Evolutionary conservation across 2,329 filamentous ascomycete species (phyloP).

Genomic region (Phaeosphaeriaceae sp.): DNA sequence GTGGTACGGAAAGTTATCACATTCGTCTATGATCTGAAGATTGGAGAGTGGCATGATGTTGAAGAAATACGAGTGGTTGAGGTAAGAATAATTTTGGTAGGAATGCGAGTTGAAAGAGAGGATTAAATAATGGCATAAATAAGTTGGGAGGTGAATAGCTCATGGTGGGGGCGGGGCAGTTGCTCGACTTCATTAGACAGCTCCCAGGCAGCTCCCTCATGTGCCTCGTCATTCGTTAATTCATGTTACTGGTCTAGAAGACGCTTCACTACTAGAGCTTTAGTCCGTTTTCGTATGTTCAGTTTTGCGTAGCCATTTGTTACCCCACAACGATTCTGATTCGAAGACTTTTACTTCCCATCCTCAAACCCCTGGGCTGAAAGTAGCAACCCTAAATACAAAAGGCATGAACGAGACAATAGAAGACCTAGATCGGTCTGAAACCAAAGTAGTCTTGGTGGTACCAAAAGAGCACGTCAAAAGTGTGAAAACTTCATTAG

Average conservation of each 20-base stretch:
- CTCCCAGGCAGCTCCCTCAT: not conserved
- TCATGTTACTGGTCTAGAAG: too few relatives aligned
- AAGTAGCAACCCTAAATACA: too few relatives aligned
- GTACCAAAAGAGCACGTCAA: slow-evolving; percentile 48
- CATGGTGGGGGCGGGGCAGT: slow-evolving; percentile 35
- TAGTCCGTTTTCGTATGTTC: too few relatives aligned
- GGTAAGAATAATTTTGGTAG: not conserved
- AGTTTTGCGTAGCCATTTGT: too few relatives aligned
- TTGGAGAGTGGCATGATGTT: slow-evolving; percentile 53
- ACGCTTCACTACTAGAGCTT: too few relatives aligned
- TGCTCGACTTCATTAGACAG: not conserved
- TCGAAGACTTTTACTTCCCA: too few relatives aligned
- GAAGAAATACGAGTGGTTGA: not conserved
- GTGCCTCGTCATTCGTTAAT: too few relatives aligned
- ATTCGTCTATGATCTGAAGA: slow-evolving; percentile 63
- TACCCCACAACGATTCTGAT: too few relatives aligned
- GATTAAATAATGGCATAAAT: slow-evolving; percentile 15
- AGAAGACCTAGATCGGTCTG: too few relatives aligned
- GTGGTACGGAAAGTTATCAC: slow-evolving; percentile 80
- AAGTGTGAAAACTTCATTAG: slow-evolving; percentile 47
- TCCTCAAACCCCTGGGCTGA: too few relatives aligned
- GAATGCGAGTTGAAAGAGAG: slow-evolving; percentile 2
- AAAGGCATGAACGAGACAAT: too few relatives aligned
- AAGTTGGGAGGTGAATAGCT: slow-evolving; percentile 2
- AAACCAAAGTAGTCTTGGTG: slow-evolving; percentile 21